Conservation (phyloP, 2,329 filamentous ascomycete species). For the Scytalidium lignicola region DNA sequence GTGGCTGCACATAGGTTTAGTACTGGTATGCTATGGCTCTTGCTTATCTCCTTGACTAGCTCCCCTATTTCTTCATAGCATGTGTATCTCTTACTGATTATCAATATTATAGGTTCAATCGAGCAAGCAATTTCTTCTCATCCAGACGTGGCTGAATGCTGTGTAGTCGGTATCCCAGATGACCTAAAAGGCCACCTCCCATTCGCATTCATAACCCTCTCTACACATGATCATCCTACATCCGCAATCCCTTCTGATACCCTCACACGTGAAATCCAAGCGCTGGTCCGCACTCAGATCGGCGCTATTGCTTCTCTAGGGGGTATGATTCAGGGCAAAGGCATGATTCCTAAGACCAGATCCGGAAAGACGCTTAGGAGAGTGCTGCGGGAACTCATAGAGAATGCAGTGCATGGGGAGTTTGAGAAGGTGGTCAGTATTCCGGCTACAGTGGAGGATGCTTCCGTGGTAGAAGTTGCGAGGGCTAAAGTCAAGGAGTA, state of each 20-base stretch:
- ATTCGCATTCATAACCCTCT: constrained; percentile 77
- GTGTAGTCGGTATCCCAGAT: constrained; percentile 82
- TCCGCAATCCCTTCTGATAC: constrained; percentile 44
- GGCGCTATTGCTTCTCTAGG: constrained; percentile 82
- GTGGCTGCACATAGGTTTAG: constrained; percentile 91
- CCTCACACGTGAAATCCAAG: constrained; percentile 60
- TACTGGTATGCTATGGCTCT: constrained; percentile 55
- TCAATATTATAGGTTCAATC: constrained; percentile 58
- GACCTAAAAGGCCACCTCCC: constrained; percentile 83
- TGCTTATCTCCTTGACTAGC: too few species aligned
- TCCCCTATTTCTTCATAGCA: background rate
- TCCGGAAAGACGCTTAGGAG: constrained; percentile 87
- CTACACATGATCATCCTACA: constrained; percentile 43
- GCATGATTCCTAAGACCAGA: constrained; percentile 87
- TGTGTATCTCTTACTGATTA: background rate
- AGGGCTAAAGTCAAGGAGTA: constrained; percentile 68
- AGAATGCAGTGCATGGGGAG: constrained; percentile 72
- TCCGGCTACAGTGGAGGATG: constrained; percentile 83
- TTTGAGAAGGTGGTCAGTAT: constrained; percentile 67
- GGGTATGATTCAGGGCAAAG: constrained; percentile 77
- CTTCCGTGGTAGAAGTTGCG: constrained; percentile 67
- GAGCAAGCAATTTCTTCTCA: constrained; percentile 88
- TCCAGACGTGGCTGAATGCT: constrained; percentile 73
- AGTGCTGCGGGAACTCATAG: constrained; percentile 76
- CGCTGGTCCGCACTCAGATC: constrained; percentile 71